These are phyloP conservation scores for Tilletia walkeri DNA, from an alignment of 1,284 basidiomycete species.

Conservation along the genomic window DNA sequence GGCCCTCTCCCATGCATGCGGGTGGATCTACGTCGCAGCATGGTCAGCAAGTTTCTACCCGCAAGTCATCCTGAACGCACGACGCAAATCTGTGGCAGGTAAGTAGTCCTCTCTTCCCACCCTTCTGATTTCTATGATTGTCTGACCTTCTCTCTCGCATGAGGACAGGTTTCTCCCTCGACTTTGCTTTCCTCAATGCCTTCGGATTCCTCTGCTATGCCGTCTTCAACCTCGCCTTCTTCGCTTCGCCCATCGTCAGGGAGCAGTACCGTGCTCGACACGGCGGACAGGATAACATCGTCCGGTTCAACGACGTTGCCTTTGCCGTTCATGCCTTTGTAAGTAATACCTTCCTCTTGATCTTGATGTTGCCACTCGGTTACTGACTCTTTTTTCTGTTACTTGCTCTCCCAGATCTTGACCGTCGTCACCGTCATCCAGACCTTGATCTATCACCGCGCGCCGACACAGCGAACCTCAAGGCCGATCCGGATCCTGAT, in stretches of 20 bases:
- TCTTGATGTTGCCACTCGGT: too few species aligned
- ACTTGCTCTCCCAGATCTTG: slow-evolving; percentile 4
- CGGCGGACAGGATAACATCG: slow-evolving; percentile 33
- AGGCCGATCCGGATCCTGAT: slow-evolving; percentile 18
- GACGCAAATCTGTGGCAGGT: slow-evolving; percentile 22
- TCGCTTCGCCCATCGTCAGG: slow-evolving; percentile 30
- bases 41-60: slow-evolving; percentile 52
- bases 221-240: slow-evolving; percentile 33
- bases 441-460: slow-evolving; percentile 15
- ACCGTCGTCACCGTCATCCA: background rate
- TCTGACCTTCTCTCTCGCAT: background rate
- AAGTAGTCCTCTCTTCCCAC: too few species aligned
- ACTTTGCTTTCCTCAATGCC: slow-evolving; percentile 44
- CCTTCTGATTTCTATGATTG: too few species aligned
- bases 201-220: slow-evolving; percentile 44
- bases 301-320: slow-evolving; percentile 38
- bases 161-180: slow-evolving; percentile 34
- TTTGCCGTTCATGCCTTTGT: slow-evolving; percentile 40
- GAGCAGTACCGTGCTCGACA: slow-evolving; percentile 34
- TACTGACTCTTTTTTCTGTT: too few species aligned
- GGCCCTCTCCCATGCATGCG: slow-evolving; percentile 35
- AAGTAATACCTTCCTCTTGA: too few species aligned
- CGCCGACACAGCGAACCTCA: slow-evolving; percentile 18
- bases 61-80: slow-evolving; percentile 39
- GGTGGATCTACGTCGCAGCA: slow-evolving; percentile 45